These are phyloP conservation scores for Strobilomyces echinocephalus DNA, from an alignment of 768 basidiomycete species.

Conservation along the genomic window DNA sequence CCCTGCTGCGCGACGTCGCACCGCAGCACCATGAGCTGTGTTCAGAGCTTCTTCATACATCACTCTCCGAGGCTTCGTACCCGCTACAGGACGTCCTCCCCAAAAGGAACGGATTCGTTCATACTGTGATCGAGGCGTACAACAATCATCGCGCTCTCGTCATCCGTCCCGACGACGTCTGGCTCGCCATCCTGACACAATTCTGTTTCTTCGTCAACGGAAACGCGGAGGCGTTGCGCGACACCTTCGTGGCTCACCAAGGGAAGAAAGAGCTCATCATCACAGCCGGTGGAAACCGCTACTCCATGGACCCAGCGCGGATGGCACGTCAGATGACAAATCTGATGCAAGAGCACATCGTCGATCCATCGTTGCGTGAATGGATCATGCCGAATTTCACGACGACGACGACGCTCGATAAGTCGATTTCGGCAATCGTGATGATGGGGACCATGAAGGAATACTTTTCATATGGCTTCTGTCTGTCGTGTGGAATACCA, in stretches of 20 bases:
- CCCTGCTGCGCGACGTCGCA: too few relatives aligned
- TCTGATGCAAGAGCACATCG: constrained; percentile 3
- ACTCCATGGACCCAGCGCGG: constrained; percentile 26
- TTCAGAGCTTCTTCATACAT: too few relatives aligned
- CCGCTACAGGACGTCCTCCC: too few relatives aligned
- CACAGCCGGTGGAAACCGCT: not conserved
- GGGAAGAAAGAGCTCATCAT: constrained; percentile 17
- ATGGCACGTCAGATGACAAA: constrained; percentile 9
- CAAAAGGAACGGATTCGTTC: too few relatives aligned
- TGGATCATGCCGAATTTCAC: too few relatives aligned
- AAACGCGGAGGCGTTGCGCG: constrained; percentile 27
- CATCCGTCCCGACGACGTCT: constrained; percentile 27
- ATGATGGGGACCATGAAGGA: constrained; percentile 11
- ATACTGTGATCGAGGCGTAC: too few relatives aligned
- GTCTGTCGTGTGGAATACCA: constrained; percentile 1
- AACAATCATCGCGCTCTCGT: too few relatives aligned
- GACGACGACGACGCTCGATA: too few relatives aligned
- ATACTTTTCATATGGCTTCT: constrained; percentile 34
- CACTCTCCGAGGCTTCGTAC: too few relatives aligned
- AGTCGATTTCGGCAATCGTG: too few relatives aligned
- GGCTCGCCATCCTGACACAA: constrained; percentile 29
- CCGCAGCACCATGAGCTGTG: too few relatives aligned
- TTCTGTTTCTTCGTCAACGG: constrained; percentile 35
- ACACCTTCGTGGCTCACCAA: constrained; percentile 15
- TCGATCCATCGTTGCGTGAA: constrained; percentile 23